Evolutionary conservation across 2,329 filamentous ascomycete genomes (phyloP).

Genomic region (Arthrobotrys musiformis): DNA sequence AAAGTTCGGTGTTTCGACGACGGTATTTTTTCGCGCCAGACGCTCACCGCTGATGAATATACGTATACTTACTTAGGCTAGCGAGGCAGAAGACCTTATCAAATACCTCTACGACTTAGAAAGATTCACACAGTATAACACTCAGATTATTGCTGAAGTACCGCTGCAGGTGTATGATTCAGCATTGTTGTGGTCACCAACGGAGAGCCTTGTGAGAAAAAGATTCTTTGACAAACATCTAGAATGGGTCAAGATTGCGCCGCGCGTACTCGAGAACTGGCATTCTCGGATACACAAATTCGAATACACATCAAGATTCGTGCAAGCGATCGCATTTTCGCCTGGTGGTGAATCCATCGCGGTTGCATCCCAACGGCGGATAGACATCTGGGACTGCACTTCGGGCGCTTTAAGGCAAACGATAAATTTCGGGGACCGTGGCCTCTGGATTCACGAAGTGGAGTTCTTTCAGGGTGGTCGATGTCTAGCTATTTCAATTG

Average conservation of each 20-base stretch:
- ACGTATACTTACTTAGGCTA: not conserved
- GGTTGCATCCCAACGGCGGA: not conserved
- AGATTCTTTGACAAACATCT: not conserved
- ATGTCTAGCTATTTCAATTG: not conserved
- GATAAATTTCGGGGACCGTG: not conserved
- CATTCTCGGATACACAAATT: not conserved
- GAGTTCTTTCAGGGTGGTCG: not conserved
- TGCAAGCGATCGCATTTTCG: too few species aligned
- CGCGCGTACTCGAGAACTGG: not conserved
- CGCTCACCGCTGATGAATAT: not conserved
- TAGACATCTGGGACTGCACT: not conserved
- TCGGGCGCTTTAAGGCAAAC: not conserved
- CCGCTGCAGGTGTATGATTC: conserved; percentile 13
- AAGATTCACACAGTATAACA: not conserved
- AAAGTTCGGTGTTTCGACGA: too few species aligned
- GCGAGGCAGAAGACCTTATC: not conserved
- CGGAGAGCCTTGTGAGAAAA: not conserved
- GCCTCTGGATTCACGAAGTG: not conserved
- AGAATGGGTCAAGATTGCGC: not conserved
- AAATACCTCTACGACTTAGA: not conserved
- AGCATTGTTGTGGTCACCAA: not conserved
- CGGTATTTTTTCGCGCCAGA: too few species aligned
- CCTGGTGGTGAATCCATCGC: not conserved
- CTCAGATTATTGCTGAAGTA: not conserved
- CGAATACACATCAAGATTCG: not conserved